phyloP scores from a whole-genome alignment of 2,329 filamentous ascomycete species.

The Davidsoniella eucalypti region DNA sequence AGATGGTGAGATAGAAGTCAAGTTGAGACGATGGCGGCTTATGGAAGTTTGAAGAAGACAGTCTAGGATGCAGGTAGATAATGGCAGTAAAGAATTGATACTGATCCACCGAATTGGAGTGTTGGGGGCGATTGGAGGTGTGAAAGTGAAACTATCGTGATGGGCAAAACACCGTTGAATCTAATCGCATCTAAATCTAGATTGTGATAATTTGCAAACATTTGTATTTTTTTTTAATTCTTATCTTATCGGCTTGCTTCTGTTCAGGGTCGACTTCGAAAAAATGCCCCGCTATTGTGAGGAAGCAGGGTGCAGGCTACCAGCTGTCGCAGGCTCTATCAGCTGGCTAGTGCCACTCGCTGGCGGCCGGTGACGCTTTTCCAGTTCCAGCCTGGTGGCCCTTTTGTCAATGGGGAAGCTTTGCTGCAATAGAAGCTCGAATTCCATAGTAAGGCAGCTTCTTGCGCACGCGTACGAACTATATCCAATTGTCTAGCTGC shows the following conservation, averaged over 20 bases:
- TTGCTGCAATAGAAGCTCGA: background rate
- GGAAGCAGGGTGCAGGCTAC: background rate
- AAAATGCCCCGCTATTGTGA: background rate
- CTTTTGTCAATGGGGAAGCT: background rate
- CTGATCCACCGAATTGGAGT: background rate
- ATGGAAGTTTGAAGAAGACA: background rate
- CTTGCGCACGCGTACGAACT: slow-evolving; percentile 9
- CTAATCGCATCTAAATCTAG: no score
- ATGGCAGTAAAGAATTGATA: background rate
- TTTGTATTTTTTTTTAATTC: no score
- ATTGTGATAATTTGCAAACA: no score
- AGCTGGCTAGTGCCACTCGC: background rate
- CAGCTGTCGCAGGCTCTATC: background rate
- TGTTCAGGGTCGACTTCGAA: no score
- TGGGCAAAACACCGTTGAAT: no score
- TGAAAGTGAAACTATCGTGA: no score
- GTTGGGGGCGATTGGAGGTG: background rate
- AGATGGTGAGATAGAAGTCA: slow-evolving; percentile 2
- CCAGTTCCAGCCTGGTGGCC: slow-evolving; percentile 8
- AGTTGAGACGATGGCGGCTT: background rate
- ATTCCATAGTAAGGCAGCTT: slow-evolving; percentile 8
- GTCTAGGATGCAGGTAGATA: background rate
- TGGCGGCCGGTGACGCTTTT: background rate
- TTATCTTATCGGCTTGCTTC: slow-evolving; percentile 3
- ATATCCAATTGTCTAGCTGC: background rate